A percentile compares a stretch with the other conserved stretches of the same genome.
These are phyloP conservation scores for Neurospora terricola DNA, from an alignment of 495 filamentous ascomycete genomes.

Conservation along the genomic window DNA sequence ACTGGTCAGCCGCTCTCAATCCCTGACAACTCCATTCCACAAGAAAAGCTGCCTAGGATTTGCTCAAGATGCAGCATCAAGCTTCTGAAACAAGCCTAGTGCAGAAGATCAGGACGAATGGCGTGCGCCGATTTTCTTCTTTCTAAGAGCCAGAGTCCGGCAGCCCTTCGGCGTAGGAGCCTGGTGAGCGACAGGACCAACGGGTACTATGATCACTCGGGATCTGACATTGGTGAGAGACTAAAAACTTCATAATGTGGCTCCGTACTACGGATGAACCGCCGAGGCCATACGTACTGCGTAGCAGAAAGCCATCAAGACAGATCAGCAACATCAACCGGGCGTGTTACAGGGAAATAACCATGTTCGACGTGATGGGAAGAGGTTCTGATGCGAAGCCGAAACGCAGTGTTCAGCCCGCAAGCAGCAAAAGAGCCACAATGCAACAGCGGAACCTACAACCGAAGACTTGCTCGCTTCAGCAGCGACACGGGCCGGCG, in stretches of 20 bases:
- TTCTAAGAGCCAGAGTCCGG: neutral
- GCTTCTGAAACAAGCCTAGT: conserved; percentile 12
- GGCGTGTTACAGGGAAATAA: neutral
- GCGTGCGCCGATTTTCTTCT: neutral
- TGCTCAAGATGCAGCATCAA: conserved; percentile 10
- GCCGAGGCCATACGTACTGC: neutral
- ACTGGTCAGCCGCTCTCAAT: conserved; percentile 15
- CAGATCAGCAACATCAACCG: neutral
- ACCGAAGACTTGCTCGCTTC: neutral
- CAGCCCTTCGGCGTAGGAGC: neutral
- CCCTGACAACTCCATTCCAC: conserved; percentile 6
- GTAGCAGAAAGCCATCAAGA: neutral
- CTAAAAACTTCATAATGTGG: neutral
- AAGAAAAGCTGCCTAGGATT: conserved; percentile 4
- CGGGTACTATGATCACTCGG: neutral
- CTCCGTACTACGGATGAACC: neutral
- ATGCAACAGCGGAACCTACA: neutral
- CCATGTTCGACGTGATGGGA: neutral
- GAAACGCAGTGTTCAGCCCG: neutral
- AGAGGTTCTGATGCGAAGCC: neutral
- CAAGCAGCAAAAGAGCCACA: neutral
- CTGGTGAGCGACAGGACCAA: neutral
- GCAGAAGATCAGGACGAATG: conserved; percentile 1
- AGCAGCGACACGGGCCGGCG: neutral
- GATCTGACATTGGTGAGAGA: neutral